These are phyloP conservation scores for Xylariaceae sp. DNA, from an alignment of 2,329 filamentous ascomycete species.

Conservation along the genomic window DNA sequence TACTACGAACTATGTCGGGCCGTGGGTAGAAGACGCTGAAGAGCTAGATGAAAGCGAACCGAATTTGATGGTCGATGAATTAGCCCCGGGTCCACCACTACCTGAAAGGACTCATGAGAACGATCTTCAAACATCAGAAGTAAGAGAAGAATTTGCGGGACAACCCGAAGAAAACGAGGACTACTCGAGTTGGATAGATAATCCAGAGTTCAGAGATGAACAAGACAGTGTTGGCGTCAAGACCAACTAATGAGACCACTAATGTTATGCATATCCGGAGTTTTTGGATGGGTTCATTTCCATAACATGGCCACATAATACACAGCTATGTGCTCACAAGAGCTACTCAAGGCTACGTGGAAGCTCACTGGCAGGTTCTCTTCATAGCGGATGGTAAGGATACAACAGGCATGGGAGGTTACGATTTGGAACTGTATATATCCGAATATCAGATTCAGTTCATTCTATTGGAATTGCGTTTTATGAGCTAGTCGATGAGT, in stretches of 20 bases:
- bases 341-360: neutral
- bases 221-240: constrained; percentile 12
- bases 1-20: constrained; percentile 31
- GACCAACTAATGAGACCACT: constrained; percentile 4
- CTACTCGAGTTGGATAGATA: constrained; percentile 41
- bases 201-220: constrained; percentile 34
- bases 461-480: no score
- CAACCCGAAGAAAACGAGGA: constrained; percentile 37
- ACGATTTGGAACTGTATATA: no score
- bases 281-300: neutral
- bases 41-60: constrained; percentile 28
- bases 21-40: constrained; percentile 40
- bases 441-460: no score
- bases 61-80: constrained; percentile 17
- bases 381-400: constrained; percentile 6
- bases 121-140: neutral
- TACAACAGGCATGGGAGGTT: constrained; percentile 11
- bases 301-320: neutral
- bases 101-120: constrained; percentile 6
- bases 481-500: no score
- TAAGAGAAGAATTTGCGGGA: neutral
- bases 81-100: constrained; percentile 16
- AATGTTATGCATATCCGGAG: constrained; percentile 19
- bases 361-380: constrained; percentile 3
- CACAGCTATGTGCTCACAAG: neutral